These are phyloP conservation scores for Syzygium jambos DNA, from an alignment of 345 rosid species.

Conservation along the genomic window DNA sequence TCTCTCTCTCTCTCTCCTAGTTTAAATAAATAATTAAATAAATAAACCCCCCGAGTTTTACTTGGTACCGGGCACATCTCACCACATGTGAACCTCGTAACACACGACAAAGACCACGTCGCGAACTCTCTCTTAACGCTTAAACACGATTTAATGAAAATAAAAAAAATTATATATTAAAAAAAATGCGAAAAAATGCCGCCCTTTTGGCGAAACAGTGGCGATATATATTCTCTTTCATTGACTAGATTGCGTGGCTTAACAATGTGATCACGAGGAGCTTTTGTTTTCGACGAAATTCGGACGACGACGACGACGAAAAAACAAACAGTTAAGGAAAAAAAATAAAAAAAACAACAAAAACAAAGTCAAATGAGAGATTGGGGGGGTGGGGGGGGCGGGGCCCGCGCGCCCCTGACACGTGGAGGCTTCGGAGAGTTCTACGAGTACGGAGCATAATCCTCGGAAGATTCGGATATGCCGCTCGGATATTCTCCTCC, in stretches of 20 bases:
- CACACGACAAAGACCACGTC: background rate
- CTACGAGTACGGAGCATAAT: background rate
- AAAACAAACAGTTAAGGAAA: too few species aligned
- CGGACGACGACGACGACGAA: too few species aligned
- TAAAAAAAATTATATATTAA: too few species aligned
- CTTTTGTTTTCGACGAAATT: background rate
- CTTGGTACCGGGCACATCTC: background rate
- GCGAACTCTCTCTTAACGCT: background rate
- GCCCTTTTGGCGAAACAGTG: too few species aligned
- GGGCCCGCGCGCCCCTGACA: background rate
- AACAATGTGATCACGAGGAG: background rate
- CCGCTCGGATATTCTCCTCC: constrained; percentile 2
- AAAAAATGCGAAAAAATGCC: too few species aligned
- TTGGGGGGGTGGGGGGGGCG: background rate
- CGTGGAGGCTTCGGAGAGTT: background rate
- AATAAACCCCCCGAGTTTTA: background rate
- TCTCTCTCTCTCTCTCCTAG: background rate
- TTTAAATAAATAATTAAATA: background rate
- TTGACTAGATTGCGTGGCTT: background rate
- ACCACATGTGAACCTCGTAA: background rate
- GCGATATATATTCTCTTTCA: too few species aligned
- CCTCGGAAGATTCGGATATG: constrained; percentile 3
- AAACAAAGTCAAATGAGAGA: background rate
- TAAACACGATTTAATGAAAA: too few species aligned
- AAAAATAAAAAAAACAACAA: too few species aligned